Percentiles rank a stretch among this genome's conserved stretches.
Conservation (phyloP, 2,329 filamentous ascomycete species). For the Aulographum hederae region DNA sequence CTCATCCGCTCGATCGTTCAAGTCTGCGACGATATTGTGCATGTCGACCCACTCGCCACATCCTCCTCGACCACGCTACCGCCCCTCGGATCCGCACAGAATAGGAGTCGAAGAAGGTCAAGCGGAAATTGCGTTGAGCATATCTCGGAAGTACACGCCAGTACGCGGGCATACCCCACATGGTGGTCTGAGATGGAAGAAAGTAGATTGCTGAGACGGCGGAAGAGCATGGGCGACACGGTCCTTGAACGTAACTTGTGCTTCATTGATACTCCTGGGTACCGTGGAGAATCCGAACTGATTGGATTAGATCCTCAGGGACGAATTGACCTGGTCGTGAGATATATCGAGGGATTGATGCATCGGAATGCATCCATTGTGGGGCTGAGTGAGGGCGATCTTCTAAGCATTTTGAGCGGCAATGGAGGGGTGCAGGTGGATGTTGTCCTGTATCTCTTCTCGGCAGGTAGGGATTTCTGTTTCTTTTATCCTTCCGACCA, state of each 20-base stretch:
- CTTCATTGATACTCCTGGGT: conserved; percentile 72
- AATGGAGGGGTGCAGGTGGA: conserved; percentile 74
- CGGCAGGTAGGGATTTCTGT: too few species aligned
- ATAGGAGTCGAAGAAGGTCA: too few species aligned
- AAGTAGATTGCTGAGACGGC: conserved; percentile 34
- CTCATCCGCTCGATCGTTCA: conserved; percentile 80
- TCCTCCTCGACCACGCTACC: too few species aligned
- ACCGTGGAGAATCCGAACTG: conserved; percentile 20
- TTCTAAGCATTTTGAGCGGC: conserved; percentile 61
- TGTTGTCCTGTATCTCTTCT: conserved; percentile 65
- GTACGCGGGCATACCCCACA: conserved; percentile 48
- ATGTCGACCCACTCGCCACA: conserved; percentile 51
- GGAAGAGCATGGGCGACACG: conserved; percentile 56
- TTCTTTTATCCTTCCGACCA: too few species aligned
- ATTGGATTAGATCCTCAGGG: too few species aligned
- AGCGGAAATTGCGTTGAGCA: conserved; percentile 1
- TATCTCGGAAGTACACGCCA: conserved; percentile 24
- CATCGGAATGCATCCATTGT: conserved; percentile 42
- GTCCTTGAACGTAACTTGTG: conserved; percentile 83
- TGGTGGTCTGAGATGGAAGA: conserved; percentile 74
- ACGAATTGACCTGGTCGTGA: conserved; percentile 40
- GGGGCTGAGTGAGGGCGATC: conserved; percentile 50
- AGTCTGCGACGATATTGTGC: conserved; percentile 77
- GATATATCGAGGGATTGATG: conserved; percentile 57
- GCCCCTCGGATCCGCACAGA: too few species aligned